Conservation (phyloP, 2,329 filamentous ascomycete genomes). For the Venturia effusa region DNA sequence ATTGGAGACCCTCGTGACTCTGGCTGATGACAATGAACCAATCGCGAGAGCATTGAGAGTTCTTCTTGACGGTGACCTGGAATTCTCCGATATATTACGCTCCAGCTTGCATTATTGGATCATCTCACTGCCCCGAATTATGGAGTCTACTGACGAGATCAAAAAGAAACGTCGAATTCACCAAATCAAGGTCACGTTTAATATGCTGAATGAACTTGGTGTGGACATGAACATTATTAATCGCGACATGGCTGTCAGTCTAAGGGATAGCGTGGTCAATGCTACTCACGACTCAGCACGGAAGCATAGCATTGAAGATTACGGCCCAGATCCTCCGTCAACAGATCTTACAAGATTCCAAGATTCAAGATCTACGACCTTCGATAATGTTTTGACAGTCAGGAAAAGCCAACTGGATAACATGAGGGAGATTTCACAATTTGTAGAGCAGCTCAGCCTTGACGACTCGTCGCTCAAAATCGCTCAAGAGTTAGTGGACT, state of each 20-base stretch:
- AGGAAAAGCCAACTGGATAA: constrained; percentile 58
- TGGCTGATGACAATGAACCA: constrained; percentile 44
- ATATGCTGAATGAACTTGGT: constrained; percentile 51
- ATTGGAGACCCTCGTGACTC: constrained; percentile 68
- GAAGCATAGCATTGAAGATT: not conserved
- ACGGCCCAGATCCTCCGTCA: not conserved
- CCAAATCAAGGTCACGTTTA: constrained; percentile 65
- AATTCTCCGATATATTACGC: constrained; percentile 55
- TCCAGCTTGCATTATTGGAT: constrained; percentile 71
- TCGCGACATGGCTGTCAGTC: constrained; percentile 52
- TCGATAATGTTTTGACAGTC: constrained; percentile 45
- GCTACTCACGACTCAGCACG: constrained; percentile 26
- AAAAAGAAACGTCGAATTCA: constrained; percentile 60
- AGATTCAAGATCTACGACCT: constrained; percentile 26
- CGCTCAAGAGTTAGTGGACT: constrained; percentile 54
- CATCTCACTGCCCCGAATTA: constrained; percentile 64
- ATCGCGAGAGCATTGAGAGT: constrained; percentile 39
- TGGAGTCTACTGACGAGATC: constrained; percentile 76
- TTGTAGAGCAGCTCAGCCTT: constrained; percentile 45
- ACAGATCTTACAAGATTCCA: constrained; percentile 8
- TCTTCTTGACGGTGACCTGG: constrained; percentile 50
- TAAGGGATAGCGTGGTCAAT: constrained; percentile 61
- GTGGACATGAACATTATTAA: constrained; percentile 57
- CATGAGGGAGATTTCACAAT: constrained; percentile 47
- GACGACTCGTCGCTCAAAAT: constrained; percentile 38